Evolutionary conservation across 768 basidiomycete genomes (phyloP), one percentile per base, ranked within the genome.

Genomic region (Asterophora parasitica): DNA sequence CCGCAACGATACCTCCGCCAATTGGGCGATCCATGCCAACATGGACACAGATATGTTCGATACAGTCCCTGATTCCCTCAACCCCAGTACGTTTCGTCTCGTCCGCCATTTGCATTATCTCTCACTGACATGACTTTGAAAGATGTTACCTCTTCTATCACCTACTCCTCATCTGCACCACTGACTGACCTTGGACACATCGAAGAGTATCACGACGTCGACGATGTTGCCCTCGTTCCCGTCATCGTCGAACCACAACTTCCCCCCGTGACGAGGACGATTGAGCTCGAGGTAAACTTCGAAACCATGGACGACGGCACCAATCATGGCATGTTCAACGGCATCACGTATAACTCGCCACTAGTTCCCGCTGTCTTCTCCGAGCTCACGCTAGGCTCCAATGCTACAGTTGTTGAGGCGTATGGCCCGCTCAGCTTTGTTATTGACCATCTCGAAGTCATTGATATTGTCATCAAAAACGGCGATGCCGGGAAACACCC

Each of bases 31-130:
- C 49, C 89, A 92, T 60, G 87, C 88, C 4, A 89, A 93, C 71
- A 90, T 97, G 80, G 90, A 94, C 61, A 78, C 78, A 0, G 71
- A 70, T 52, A 95, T 94, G 92, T 98, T 96, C 64, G 95, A 98
- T 63, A 71, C 55, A 11, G 61, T 93, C 11, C 92, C 95, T 0
- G 70, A 74, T 19, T 66, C 72, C 9, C 74, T 98, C 19, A 78
- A 85, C 54, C 77, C 88, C 0, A 96, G 89, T 88, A 50, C 35
- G 83, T 45, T 33, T 30, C 7, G 12, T 10, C 26, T 4, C 20
- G 32, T 30, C 13, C 27, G n/a, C n/a, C n/a, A n/a, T n/a, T 7
- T 15, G 9, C n/a, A 16, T 19, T 15, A 10, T n/a, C 13, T 17
- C 37, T 42, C 4, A 47, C 11, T 15, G 15, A 41, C 13, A 15